Percentiles rank a stretch among this genome's conserved stretches.
These are phyloP conservation scores for Ilex aquifolium DNA, from an alignment of 257 asterid genomes.

Conservation along the genomic window DNA sequence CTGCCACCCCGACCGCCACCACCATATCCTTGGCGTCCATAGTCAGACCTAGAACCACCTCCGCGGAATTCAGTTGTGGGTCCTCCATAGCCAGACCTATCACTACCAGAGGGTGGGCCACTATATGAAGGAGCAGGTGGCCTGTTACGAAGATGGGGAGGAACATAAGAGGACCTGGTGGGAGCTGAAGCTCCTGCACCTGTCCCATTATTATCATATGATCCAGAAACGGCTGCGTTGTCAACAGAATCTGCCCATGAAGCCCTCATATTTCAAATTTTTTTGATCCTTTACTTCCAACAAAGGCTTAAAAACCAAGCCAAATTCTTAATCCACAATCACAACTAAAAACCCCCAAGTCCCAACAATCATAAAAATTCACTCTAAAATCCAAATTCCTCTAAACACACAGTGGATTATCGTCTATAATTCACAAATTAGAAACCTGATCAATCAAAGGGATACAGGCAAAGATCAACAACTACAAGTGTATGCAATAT, in stretches of 20 bases:
- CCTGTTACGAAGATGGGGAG: constrained; percentile 15
- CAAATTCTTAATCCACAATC: no score
- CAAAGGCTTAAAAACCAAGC: no score
- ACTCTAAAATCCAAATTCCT: no score
- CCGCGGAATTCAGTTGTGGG: constrained; percentile 5
- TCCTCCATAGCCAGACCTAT: background rate
- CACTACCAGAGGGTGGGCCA: constrained; percentile 5
- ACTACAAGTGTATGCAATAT: no score
- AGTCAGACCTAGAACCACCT: constrained; percentile 7
- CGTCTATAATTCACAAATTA: no score
- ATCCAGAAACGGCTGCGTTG: background rate
- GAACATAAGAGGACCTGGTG: constrained; percentile 5
- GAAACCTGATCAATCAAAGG: no score
- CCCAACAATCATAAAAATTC: no score
- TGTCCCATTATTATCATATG: background rate
- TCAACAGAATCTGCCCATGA: constrained; percentile 20
- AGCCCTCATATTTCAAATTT: constrained; percentile 1
- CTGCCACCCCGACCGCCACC: constrained; percentile 9
- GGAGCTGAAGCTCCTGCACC: constrained; percentile 2
- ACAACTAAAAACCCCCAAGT: no score
- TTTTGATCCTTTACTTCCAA: no score
- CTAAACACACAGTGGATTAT: no score
- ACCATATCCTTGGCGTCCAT: constrained; percentile 9
- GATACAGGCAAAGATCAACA: no score
- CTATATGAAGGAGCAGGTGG: constrained; percentile 3